Base-by-base conservation (phyloP, 352 stramenopile species). In the Peronospora belbahrii region DNA sequence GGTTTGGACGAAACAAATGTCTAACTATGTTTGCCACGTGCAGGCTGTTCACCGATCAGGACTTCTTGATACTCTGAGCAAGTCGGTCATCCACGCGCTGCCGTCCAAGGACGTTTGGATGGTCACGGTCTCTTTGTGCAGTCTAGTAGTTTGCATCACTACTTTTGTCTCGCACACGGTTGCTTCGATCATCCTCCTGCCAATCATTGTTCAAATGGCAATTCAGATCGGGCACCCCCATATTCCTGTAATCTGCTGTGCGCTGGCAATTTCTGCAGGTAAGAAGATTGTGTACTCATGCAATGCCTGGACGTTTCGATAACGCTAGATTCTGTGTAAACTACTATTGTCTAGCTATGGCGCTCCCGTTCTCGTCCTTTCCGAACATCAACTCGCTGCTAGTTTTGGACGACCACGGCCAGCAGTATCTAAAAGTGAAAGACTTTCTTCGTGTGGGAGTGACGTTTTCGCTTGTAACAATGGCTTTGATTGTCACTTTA, bases 111-210 rank as follows among this genome's bases (percentile, higher is more conserved):
- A 71, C 33, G 79, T 91, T 20, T 96, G 80, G 72, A 62, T 95
- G 43, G 74, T 95, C 25, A 87, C 83, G 0, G 51, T 94, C 13
- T 88, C 85, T n/a, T 65, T 97, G 17, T 90, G 91, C 48, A 66
- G 68, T 34, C 67, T 96, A 15, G 80, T 93, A 45, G 69, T 94
- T 41, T 84, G 66, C 36, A 69, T 97, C 18, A 94, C 88, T 13
- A 96, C 88, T n/a, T 96, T 97, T 40, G 86, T 96, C 32, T 96
- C 85, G 46, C 88, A 97, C 67, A 96, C 86, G 14, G 88, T 97
- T 20, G 86, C 84, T 37, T 88, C 87, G 35, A 91, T 97, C 52
- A 95, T 97, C 30, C 62, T 97, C 31, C 63, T 96, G 52, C 88
- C 88, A 10, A 91, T 97, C 46, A 96, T 97, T 51, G 82, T 95